Evolutionary conservation across 768 basidiomycete species (phyloP).

Genomic region (Panellus pusillus): DNA sequence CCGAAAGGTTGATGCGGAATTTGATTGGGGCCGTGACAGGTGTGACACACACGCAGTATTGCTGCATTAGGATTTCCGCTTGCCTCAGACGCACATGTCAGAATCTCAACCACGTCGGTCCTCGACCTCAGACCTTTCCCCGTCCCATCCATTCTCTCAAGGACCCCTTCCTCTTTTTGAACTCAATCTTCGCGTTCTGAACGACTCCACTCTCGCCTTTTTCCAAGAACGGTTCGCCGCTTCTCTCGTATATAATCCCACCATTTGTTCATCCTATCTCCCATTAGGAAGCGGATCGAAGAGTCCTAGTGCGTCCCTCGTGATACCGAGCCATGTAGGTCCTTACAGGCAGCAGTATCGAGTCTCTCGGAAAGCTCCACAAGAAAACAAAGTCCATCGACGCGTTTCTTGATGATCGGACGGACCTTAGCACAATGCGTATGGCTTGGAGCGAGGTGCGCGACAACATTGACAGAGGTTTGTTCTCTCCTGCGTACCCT

Average conservation of each 20-base stretch:
- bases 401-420: slow-evolving; percentile 68
- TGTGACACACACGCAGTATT: no score
- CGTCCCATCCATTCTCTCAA: slow-evolving; percentile 38
- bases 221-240: slow-evolving; percentile 78
- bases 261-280: slow-evolving; percentile 22
- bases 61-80: no score
- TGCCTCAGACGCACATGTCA: background rate
- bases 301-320: slow-evolving; percentile 68
- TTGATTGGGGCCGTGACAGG: no score
- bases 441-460: slow-evolving; percentile 82
- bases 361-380: slow-evolving; percentile 72
- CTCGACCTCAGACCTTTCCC: slow-evolving; percentile 13
- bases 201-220: slow-evolving; percentile 79
- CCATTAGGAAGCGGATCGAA: slow-evolving; percentile 73
- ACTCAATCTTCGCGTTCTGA: slow-evolving; percentile 62
- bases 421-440: slow-evolving; percentile 62
- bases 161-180: slow-evolving; percentile 76
- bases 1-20: no score
- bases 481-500: slow-evolving; percentile 19
- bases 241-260: slow-evolving; percentile 17
- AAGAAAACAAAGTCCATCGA: slow-evolving; percentile 71
- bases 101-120: background rate
- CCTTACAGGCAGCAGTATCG: slow-evolving; percentile 50
- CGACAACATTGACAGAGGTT: slow-evolving; percentile 84
- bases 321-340: background rate